Evolutionary conservation across 2,329 filamentous ascomycete genomes (phyloP), one percentile per base, ranked within the genome.

Genomic region (Fusarium sp.): DNA sequence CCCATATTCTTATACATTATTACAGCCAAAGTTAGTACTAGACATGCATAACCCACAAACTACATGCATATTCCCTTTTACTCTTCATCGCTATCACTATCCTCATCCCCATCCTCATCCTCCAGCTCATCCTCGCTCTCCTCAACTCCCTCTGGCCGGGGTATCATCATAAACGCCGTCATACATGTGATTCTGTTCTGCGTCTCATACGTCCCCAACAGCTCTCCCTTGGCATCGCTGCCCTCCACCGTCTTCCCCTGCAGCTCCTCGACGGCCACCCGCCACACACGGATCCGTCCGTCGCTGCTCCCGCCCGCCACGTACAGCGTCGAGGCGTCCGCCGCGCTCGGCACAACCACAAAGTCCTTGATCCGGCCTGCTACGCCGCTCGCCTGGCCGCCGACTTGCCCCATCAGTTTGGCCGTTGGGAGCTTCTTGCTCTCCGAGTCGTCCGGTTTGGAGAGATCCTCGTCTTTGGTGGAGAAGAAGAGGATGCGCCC

Each of bases 121-220:
- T 77, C 82, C 38, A 76, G 77, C 64, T 83, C 81, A 42, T 80
- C 79, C 53, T 86, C 86, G 70, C 82, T 85, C 15, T 85, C 86
- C 68, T 87, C 87, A 40, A 81, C 80, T 22, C 83, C 84, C 36
- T 88, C 86, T 13, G 86, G 84, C 42, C 83, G 80, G 68, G 88
- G 84, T 75, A 91, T 85, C 92, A 98, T 96, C 63, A 91, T 80
- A 79, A 96, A 98, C 22, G 90, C 90, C 69, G 87, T 88, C 70
- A 98, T 73, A 74, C 95, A 98, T 34, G 93, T 98, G 67, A 98
- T 93, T 53, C 95, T 83, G 74, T 94, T 93, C 41, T 89, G 88
- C 22, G 93, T 97, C 76, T 93, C 90, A 71, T 95, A 95, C 29
- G 85, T 88, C 13, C 89, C 92, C 40, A 97, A 74, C 52, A 96